Conservation (phyloP, 2,329 filamentous ascomycete species). For the Akanthomyces dipterigenus region DNA sequence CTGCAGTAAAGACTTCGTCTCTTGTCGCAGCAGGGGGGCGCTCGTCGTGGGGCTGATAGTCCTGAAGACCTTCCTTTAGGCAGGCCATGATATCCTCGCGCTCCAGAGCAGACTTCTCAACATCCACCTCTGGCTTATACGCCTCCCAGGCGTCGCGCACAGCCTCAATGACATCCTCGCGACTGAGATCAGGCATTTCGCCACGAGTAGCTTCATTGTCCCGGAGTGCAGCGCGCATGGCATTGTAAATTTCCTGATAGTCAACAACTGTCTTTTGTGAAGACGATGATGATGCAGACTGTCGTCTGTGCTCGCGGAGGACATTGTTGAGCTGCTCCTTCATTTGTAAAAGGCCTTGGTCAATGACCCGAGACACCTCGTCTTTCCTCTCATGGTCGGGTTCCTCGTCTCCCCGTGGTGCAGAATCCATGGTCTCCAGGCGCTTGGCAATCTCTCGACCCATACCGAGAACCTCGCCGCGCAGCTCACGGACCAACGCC, state of each 20-base stretch:
- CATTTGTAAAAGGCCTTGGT: conserved; percentile 73
- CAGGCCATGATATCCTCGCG: conserved; percentile 84
- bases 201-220: conserved; percentile 46
- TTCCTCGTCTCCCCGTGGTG: conserved; percentile 35
- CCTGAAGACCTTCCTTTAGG: conserved; percentile 75
- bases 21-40: conserved; percentile 58
- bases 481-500: conserved; percentile 77
- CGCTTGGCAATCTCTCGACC: conserved; percentile 82
- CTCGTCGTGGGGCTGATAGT: conserved; percentile 56
- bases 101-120: conserved; percentile 85
- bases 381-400: conserved; percentile 51
- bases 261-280: conserved; percentile 59
- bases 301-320: conserved; percentile 66
- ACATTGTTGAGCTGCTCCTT: conserved; percentile 77
- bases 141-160: conserved; percentile 89
- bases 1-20: conserved; percentile 78
- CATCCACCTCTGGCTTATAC: conserved; percentile 87
- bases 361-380: conserved; percentile 69
- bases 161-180: conserved; percentile 79
- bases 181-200: conserved; percentile 46
- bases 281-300: conserved; percentile 56
- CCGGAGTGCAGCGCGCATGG: conserved; percentile 67
- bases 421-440: conserved; percentile 59
- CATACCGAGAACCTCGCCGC: conserved; percentile 91
- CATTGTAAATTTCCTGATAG: conserved; percentile 79